Base-by-base conservation (phyloP, 441 rosid genomes). In the Breynia disticha region DNA sequence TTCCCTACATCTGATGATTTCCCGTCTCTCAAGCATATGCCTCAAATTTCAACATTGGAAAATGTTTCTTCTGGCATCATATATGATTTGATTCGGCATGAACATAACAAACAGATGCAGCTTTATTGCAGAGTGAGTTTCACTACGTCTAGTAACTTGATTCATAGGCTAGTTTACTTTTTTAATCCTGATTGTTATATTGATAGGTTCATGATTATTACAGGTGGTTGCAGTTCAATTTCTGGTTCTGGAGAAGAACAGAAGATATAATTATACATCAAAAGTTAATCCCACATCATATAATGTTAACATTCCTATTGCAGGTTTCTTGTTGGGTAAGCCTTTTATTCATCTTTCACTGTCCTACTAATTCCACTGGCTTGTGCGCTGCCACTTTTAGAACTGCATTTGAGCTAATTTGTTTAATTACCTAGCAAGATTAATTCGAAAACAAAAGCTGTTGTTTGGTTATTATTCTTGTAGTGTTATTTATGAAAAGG, bases 291-390 rank as follows among this genome's bases (percentile, higher is more conserved):
- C 65, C 28, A 56, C 14, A 55, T 32, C 66, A 57, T 59, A 62
- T 47, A 69, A 22, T 69, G 60, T 88, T 54, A 73, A 79, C 62
- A 82, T 91, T 70, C 87, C 95, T 46, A 73, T 91, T 55, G 89
- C 82, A 48, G 80, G 87, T 54, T 79, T 91, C 76, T 69, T 80
- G 57, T 57, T 91, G 61, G 97, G 98, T 86, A 73, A 79, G 80
- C 64, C 35, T 73, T 22, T 41, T 57, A 38, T 49, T 19, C 19
- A 16, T 46, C 43, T 43, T 28, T 28, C 35, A 28, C 7, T 28
- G 35, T 28, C 35, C 8, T 5, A 28, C 35, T 28, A 9, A 28
- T 28, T 4, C 0, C n/a, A n/a, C 35, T 9, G 35, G 5, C 35
- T 28, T 28, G 5, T 28, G 8, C 35, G 8, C 8, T 28, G 35